Evolutionary conservation across 2,329 filamentous ascomycete species (phyloP).

Genomic region (Juglanconis sp.): DNA sequence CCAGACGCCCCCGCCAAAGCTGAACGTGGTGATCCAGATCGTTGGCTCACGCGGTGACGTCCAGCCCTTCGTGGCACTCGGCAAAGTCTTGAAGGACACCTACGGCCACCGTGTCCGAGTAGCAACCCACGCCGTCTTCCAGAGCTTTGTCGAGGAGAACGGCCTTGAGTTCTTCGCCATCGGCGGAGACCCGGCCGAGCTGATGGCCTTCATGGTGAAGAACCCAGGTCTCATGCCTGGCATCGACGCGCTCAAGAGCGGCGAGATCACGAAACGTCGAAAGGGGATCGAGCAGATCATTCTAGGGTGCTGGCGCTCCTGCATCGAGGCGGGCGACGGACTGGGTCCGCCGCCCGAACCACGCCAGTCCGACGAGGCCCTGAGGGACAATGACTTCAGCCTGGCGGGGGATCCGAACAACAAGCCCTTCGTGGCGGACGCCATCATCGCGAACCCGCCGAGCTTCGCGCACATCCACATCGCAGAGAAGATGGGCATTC

Average conservation of each 20-base stretch:
- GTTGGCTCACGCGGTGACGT: constrained; percentile 73
- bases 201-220: constrained; percentile 91
- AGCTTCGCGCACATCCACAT: constrained; percentile 75
- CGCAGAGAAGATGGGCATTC: constrained; percentile 72
- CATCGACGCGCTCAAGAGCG: constrained; percentile 70
- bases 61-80: constrained; percentile 71
- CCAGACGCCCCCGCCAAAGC: constrained; percentile 52
- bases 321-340: constrained; percentile 75
- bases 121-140: constrained; percentile 69
- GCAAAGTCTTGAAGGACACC: constrained; percentile 59
- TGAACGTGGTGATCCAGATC: constrained; percentile 73
- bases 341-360: constrained; percentile 44
- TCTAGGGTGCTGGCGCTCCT: constrained; percentile 83
- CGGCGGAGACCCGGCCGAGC: constrained; percentile 70
- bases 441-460: constrained; percentile 75
- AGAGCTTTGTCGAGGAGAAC: constrained; percentile 65
- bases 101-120: constrained; percentile 71
- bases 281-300: constrained; percentile 76
- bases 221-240: constrained; percentile 83
- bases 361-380: constrained; percentile 44
- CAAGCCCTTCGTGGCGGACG: constrained; percentile 77
- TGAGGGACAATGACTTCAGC: constrained; percentile 44
- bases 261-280: constrained; percentile 72
- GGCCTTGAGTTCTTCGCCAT: constrained; percentile 74
- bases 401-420: constrained; percentile 39